Evolutionary conservation across 805 yeast genomes (phyloP).

Genomic region (Priceomyces castillae): DNA sequence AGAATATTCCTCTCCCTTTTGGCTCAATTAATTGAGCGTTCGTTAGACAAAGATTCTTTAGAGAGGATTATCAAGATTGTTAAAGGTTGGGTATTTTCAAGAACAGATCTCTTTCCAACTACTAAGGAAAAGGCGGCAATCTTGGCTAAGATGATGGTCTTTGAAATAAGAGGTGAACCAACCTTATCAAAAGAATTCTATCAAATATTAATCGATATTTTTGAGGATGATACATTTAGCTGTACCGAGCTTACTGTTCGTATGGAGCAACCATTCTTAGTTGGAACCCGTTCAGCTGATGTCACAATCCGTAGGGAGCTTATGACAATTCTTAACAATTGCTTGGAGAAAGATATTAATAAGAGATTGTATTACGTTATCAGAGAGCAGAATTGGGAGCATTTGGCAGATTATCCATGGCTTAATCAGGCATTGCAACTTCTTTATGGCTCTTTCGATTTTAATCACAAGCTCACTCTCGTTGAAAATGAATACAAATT

Average conservation of each 20-base stretch:
- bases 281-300: conserved; percentile 85
- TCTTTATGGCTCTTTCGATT: conserved; percentile 72
- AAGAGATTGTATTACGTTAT: conserved; percentile 82
- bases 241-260: conserved; percentile 88
- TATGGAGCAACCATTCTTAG: conserved; percentile 94
- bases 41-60: conserved; percentile 72
- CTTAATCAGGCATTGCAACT: conserved; percentile 88
- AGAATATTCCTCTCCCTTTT: conserved; percentile 80
- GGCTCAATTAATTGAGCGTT: conserved; percentile 87
- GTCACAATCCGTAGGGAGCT: conserved; percentile 70
- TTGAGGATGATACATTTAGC: conserved; percentile 72
- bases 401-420: conserved; percentile 91
- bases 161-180: conserved; percentile 84
- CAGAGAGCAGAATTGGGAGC: conserved; percentile 98
- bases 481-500: conserved; percentile 49
- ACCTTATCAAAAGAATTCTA: conserved; percentile 75
- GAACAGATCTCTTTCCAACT: conserved; percentile 84
- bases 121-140: conserved; percentile 95
- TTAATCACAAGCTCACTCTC: conserved; percentile 45
- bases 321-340: conserved; percentile 73
- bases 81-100: conserved; percentile 85
- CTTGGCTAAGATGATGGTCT: conserved; percentile 87
- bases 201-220: conserved; percentile 81
- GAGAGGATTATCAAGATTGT: conserved; percentile 75
- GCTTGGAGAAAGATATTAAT: conserved; percentile 73